Evolutionary conservation across 2,329 filamentous ascomycete genomes (phyloP), one percentile per base, ranked within the genome.

Genomic region (Aspergillus floridensis): DNA sequence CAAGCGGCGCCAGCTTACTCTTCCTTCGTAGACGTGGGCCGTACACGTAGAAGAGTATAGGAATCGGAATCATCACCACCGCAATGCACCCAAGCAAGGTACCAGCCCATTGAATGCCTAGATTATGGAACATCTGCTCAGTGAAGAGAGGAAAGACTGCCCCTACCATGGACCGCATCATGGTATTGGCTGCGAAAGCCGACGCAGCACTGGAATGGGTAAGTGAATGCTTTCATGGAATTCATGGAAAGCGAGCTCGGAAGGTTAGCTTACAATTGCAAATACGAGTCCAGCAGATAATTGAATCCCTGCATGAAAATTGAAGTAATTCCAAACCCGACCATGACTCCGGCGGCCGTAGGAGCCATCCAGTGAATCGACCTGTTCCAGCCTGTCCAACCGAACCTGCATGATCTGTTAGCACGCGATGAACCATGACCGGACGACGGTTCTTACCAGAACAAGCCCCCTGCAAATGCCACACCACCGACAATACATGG

Each of bases 261-360:
- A 16, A 56, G 19, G 14, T 19, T 8, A 12, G 49, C 64, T 44
- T 56, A 67, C 65, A 67, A 66, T 26, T 61, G 63, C 10, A 65
- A 46, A 24, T 67, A 66, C 1, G 63, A 63, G 46, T 66, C 65
- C 2, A 68, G 59, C 3, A 68, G 51, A 35, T 68, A 66, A 19
- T 69, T 69, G 44, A 67, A 67, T 3, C 63, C 59, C 38, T 65
- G 65, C 60, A 67, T 65, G 53, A 69, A 69, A 21, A 70, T 69
- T 0, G 65, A 59, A 0, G 68, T 62, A 7, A 69, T 49, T 4
- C 68, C 67, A 41, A 70, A 69, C 0, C 68, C 68, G 3, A 66
- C 62, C 4, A 67, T 11, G 1, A 68, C 59, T 1, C 67, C 65
- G 5, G 66, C 55, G 5, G 64, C 59, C 4, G 64, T 67, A 6